phyloP scores from a whole-genome alignment of 345 rosid species.

The Corchorus capsularis region DNA sequence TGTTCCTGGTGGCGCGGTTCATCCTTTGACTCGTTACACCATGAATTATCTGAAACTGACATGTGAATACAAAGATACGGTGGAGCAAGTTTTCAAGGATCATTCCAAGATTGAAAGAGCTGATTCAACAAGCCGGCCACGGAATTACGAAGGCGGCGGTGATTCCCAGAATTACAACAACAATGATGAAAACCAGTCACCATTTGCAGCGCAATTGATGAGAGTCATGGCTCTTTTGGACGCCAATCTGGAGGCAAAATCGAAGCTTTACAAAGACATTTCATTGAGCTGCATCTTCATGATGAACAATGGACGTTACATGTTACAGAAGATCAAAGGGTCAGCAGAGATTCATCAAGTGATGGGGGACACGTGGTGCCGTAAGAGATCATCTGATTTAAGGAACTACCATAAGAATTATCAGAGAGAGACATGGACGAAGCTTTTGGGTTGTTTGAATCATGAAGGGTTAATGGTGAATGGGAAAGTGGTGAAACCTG shows the following conservation, averaged over 20 bases:
- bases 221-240: slow-evolving; percentile 74
- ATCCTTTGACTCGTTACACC: slow-evolving; percentile 85
- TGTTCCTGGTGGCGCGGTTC: slow-evolving; percentile 89
- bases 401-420: slow-evolving; percentile 78
- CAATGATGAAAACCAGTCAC: slow-evolving; percentile 33
- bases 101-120: slow-evolving; percentile 73
- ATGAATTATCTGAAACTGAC: slow-evolving; percentile 77
- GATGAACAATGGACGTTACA: slow-evolving; percentile 99
- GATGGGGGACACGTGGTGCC: slow-evolving; percentile 75
- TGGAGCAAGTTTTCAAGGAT: slow-evolving; percentile 80
- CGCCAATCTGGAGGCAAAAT: slow-evolving; percentile 55
- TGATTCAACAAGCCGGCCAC: slow-evolving; percentile 48
- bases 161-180: not conserved
- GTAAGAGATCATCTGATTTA: slow-evolving; percentile 70
- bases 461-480: slow-evolving; percentile 68
- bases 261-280: slow-evolving; percentile 71
- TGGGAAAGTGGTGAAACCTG: slow-evolving; percentile 77
- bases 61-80: slow-evolving; percentile 71
- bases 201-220: slow-evolving; percentile 56
- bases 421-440: slow-evolving; percentile 85
- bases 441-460: slow-evolving; percentile 62
- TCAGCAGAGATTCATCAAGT: slow-evolving; percentile 59
- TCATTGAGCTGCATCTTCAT: slow-evolving; percentile 74
- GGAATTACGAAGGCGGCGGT: slow-evolving; percentile 19
- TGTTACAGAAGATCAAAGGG: slow-evolving; percentile 74